Conservation (phyloP, 768 basidiomycete genomes). For the Xerocomellus chrysenteron region DNA sequence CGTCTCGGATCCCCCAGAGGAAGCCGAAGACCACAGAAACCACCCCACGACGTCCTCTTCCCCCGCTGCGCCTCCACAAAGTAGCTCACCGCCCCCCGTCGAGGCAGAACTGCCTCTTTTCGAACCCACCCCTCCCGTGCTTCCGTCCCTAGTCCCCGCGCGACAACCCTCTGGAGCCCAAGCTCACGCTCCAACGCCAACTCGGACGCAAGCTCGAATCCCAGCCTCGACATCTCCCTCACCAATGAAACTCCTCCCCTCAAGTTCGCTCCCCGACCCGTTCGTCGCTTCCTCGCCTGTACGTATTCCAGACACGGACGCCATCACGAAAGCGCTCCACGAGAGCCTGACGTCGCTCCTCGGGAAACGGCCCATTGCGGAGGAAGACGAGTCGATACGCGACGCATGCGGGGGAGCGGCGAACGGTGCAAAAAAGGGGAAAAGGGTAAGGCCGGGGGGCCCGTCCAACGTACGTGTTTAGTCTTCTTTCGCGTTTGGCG, state of each 20-base stretch:
- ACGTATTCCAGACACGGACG: slow-evolving; percentile 42
- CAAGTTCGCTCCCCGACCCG: slow-evolving; percentile 15
- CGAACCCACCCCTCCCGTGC: background rate
- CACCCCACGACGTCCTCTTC: slow-evolving; percentile 15
- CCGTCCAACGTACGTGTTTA: slow-evolving; percentile 34
- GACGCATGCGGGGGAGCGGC: background rate
- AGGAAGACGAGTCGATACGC: slow-evolving; percentile 34
- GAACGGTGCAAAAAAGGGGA: slow-evolving; percentile 29
- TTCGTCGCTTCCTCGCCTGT: slow-evolving; percentile 22
- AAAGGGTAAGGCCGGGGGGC: slow-evolving; percentile 38
- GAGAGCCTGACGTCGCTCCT: slow-evolving; percentile 68
- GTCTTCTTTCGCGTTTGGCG: background rate
- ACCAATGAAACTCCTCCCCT: slow-evolving; percentile 47
- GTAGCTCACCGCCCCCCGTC: slow-evolving; percentile 26
- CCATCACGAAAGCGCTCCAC: slow-evolving; percentile 58
- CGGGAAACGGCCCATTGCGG: slow-evolving; percentile 59
- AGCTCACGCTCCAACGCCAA: background rate
- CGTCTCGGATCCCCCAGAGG: slow-evolving; percentile 21
- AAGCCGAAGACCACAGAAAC: background rate
- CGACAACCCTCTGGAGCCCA: background rate
- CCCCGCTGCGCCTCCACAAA: slow-evolving; percentile 23
- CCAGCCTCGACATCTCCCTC: slow-evolving; percentile 60
- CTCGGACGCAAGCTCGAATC: slow-evolving; percentile 38
- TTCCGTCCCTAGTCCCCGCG: background rate
- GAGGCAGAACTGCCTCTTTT: slow-evolving; percentile 3